Conservation (phyloP, 2,329 filamentous ascomycete species). For the Stagonosporopsis chrysanthemi region DNA sequence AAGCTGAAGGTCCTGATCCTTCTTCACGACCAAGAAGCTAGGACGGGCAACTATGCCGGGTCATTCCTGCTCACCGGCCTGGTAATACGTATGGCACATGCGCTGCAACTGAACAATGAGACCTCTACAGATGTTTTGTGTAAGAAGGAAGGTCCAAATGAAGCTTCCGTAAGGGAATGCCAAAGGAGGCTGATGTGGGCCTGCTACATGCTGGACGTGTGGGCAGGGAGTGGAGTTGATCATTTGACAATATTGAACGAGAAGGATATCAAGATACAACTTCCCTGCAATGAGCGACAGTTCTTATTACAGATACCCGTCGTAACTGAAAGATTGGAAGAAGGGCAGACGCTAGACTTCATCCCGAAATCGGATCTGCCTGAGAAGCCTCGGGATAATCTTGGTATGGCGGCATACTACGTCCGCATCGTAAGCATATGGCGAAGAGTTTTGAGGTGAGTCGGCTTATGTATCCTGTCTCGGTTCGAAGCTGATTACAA, state of each 20-base stretch:
- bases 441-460: conserved; percentile 41
- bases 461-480: background rate
- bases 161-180: conserved; percentile 40
- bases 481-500: background rate
- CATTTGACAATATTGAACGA: conserved; percentile 45
- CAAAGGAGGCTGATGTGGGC: conserved; percentile 46
- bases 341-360: conserved; percentile 36
- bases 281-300: conserved; percentile 45
- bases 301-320: conserved; percentile 43
- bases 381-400: conserved; percentile 40
- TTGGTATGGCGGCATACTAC: conserved; percentile 44
- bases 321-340: conserved; percentile 38
- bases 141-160: conserved; percentile 39
- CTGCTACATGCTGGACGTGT: conserved; percentile 47
- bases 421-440: conserved; percentile 45
- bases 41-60: conserved; percentile 43
- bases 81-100: conserved; percentile 44
- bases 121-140: conserved; percentile 37
- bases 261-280: conserved; percentile 43
- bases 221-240: conserved; percentile 45
- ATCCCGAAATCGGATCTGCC: conserved; percentile 35
- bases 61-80: conserved; percentile 43
- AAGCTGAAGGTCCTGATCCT: conserved; percentile 43
- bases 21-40: conserved; percentile 43
- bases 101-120: conserved; percentile 44